Base-by-base conservation (phyloP, 345 rosid genomes). In the Rubroshorea leprosula region DNA sequence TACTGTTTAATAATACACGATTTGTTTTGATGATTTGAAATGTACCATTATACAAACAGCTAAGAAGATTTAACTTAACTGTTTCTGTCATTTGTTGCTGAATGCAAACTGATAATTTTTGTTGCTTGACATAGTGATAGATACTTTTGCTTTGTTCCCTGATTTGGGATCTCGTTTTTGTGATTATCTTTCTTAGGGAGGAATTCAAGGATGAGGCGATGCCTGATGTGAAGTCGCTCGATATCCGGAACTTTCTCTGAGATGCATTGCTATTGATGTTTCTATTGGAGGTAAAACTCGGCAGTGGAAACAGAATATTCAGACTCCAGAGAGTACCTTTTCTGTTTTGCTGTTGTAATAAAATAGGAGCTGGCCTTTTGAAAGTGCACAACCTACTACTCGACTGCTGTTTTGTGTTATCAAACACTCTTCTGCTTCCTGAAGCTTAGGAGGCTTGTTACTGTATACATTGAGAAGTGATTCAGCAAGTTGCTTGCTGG, bases 161-260 rank as follows among this genome's bases (percentile, higher is more conserved):
- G 55, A 26, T 52, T 10, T 23, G 8, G 12, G 5, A 12, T 43
- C 16, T 57, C 17, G 38, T 19, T 20, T 57, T 14, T 3, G 11
- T 57, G 5, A 27, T 49, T 10, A 24, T 52, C n/a, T 23, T 5
- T 69, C 64, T 15, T 84, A 88, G 98, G 80, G 96, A 91, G 69
- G 98, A 91, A 63, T 88, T 91, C 78, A 79, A 91, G 80, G 82
- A 82, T 16, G 98, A 88, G 81, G 69, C 44, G 25, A 72, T 76
- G 85, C 78, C 71, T 0, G 87, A 80, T 25, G 95, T 86, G 79
- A 91, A 80, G 76, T 80, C 96, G 13, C 59, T 91, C 80, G 98
- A 91, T 77, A 68, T 91, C 76, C 77, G 98, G 68, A 91, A 91
- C 83, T 88, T 91, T 74, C 72, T 91, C 29, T 91, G 63, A 82